Conservation (phyloP, 805 yeast genomes). For the Maudiozyma pseudohumilis region DNA sequence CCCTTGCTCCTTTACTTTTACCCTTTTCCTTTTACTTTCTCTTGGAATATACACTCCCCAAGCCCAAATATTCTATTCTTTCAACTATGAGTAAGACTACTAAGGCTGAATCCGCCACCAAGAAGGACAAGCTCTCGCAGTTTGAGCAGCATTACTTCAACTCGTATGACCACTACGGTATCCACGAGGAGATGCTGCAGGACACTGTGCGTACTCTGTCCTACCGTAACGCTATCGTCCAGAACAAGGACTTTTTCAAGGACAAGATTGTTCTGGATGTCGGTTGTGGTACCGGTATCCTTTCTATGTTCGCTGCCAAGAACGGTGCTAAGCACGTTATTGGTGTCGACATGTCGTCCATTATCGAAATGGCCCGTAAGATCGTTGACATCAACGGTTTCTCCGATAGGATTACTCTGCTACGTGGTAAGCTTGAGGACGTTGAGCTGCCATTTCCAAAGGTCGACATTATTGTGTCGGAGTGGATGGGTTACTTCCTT, state of each 20-base stretch:
- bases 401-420: slow-evolving; percentile 72
- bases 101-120: slow-evolving; percentile 48
- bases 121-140: slow-evolving; percentile 51
- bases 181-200: slow-evolving; percentile 98
- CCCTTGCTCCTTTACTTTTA: too few relatives aligned
- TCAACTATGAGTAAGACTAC: slow-evolving; percentile 21
- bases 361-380: slow-evolving; percentile 91
- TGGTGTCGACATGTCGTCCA: slow-evolving; percentile 95
- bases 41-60: too few relatives aligned
- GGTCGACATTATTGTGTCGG: slow-evolving; percentile 92
- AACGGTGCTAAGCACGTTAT: slow-evolving; percentile 99
- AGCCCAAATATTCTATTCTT: too few relatives aligned
- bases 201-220: slow-evolving; percentile 87
- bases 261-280: slow-evolving; percentile 93
- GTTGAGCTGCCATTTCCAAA: slow-evolving; percentile 72
- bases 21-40: too few relatives aligned
- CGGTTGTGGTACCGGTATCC: slow-evolving; percentile 97
- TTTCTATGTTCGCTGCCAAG: slow-evolving; percentile 95
- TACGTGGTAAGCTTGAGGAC: slow-evolving; percentile 92
- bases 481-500: slow-evolving; percentile 99
- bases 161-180: slow-evolving; percentile 94
- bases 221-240: slow-evolving; percentile 84
- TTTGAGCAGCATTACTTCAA: slow-evolving; percentile 88
- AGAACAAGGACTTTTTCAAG: slow-evolving; percentile 80
- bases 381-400: slow-evolving; percentile 79